phyloP scores from a whole-genome alignment of 2,329 filamentous ascomycete genomes.

The Trichophyton verrucosum region DNA sequence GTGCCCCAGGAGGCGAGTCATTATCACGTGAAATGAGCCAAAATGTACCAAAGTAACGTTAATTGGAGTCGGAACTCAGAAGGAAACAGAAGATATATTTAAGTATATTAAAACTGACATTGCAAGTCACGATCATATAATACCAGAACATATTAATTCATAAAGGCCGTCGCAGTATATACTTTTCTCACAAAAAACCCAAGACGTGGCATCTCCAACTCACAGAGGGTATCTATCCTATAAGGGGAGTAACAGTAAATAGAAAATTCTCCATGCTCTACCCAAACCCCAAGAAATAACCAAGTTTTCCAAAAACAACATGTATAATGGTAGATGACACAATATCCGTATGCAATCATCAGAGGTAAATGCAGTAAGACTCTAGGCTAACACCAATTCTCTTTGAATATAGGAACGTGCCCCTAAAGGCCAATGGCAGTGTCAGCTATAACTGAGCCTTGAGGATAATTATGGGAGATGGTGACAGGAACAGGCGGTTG shows the following conservation, averaged over 20 bases:
- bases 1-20: neutral
- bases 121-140: neutral
- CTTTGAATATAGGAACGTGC: neutral
- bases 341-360: neutral
- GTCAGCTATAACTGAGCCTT: neutral
- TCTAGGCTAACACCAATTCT: neutral
- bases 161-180: neutral
- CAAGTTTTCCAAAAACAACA: neutral
- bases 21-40: neutral
- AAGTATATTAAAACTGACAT: neutral
- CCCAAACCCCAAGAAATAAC: neutral
- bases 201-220: neutral
- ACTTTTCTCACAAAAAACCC: neutral
- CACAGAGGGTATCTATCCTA: constrained; percentile 2
- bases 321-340: neutral
- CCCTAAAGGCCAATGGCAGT: neutral
- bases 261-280: neutral
- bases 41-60: too few relatives aligned
- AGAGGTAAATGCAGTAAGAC: neutral
- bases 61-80: too few relatives aligned
- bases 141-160: neutral
- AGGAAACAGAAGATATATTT: neutral
- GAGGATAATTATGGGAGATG: neutral
- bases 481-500: constrained; percentile 1
- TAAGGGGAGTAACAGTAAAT: neutral